Percentiles rank a stretch among this genome's conserved stretches.
Evolutionary conservation across 352 stramenopile species (phyloP).

Genomic region (Pythium periplocum): DNA sequence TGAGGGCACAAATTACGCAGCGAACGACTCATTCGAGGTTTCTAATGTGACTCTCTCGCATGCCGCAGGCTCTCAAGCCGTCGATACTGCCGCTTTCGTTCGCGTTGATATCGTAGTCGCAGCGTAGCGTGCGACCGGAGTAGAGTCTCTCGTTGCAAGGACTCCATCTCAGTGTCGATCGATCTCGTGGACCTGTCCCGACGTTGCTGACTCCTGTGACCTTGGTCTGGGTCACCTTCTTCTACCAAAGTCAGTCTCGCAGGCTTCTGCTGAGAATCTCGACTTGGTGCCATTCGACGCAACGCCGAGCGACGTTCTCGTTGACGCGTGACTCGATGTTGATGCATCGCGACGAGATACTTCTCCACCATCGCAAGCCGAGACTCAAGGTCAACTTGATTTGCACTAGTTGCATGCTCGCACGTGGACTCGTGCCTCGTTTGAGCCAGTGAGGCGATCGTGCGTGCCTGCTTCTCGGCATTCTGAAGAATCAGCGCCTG

Average conservation of each 20-base stretch:
- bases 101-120: slow-evolving; percentile 11
- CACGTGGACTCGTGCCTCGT: not conserved
- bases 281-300: not conserved
- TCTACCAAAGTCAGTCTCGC: not conserved
- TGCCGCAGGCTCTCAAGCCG: slow-evolving; percentile 7
- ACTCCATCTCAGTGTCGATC: not conserved
- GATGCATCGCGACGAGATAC: slow-evolving; percentile 8
- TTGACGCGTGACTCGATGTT: slow-evolving; percentile 1
- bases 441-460: not conserved
- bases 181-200: not conserved
- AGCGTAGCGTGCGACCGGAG: slow-evolving; percentile 4
- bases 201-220: not conserved
- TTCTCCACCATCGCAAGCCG: slow-evolving; percentile 3
- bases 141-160: not conserved
- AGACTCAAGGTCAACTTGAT: not conserved
- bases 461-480: slow-evolving; percentile 12
- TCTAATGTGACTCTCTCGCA: too few relatives aligned
- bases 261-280: not conserved
- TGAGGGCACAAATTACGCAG: too few relatives aligned
- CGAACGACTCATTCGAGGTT: too few relatives aligned
- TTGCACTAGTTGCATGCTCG: not conserved
- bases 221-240: not conserved
- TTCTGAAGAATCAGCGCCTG: slow-evolving; percentile 9
- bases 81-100: slow-evolving; percentile 4
- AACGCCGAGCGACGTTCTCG: not conserved